Percentiles rank a stretch among this genome's conserved stretches.
These are phyloP conservation scores for Solanum etuberosum DNA, from an alignment of 257 asterid genomes.

Conservation along the genomic window DNA sequence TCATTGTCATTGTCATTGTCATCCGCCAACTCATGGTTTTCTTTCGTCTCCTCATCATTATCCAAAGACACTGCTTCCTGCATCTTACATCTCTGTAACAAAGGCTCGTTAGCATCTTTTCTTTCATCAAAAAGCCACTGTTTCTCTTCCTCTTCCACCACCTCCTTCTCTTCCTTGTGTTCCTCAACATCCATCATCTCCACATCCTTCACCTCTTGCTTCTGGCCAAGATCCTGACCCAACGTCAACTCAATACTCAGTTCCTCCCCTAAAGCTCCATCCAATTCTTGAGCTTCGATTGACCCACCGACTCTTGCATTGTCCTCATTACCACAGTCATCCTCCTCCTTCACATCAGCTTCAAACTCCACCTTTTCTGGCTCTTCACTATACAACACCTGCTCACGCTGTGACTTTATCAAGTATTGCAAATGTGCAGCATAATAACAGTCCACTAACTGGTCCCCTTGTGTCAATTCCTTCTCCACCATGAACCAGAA, in stretches of 20 bases:
- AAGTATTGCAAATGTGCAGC: slow-evolving; percentile 78
- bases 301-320: not conserved
- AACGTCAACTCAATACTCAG: slow-evolving; percentile 63
- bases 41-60: slow-evolving; percentile 14
- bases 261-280: slow-evolving; percentile 15
- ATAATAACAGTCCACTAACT: slow-evolving; percentile 56
- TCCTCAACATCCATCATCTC: slow-evolving; percentile 43
- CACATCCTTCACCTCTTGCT: slow-evolving; percentile 19
- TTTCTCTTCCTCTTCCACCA: slow-evolving; percentile 16
- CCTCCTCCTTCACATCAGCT: slow-evolving; percentile 13
- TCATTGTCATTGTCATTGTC: not conserved
- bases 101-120: slow-evolving; percentile 28
- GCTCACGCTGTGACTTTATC: slow-evolving; percentile 46
- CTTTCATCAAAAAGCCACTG: slow-evolving; percentile 49
- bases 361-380: slow-evolving; percentile 14
- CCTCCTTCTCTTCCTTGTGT: slow-evolving; percentile 20
- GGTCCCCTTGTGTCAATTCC: slow-evolving; percentile 61
- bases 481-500: slow-evolving; percentile 90
- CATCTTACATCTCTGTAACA: slow-evolving; percentile 36
- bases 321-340: slow-evolving; percentile 1
- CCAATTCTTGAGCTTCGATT: slow-evolving; percentile 5
- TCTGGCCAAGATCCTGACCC: slow-evolving; percentile 48
- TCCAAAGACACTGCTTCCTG: slow-evolving; percentile 18
- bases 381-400: slow-evolving; percentile 19
- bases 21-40: not conserved